Percentiles rank a stretch among this genome's conserved stretches.
Evolutionary conservation across 331 rosid species (phyloP).

Genomic region (Quercus phellos): DNA sequence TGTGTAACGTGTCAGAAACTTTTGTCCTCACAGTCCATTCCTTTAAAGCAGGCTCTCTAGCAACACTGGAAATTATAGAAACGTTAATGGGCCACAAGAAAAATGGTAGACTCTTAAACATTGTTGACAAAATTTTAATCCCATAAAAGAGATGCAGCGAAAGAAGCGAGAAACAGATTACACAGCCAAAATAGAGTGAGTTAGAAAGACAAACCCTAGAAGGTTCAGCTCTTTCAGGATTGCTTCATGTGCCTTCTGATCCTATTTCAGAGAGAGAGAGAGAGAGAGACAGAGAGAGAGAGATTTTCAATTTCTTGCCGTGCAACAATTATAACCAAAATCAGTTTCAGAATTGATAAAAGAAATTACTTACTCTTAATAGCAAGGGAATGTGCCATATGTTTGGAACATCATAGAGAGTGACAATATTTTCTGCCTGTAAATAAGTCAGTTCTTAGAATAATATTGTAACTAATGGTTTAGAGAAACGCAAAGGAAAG

Average conservation of each 20-base stretch:
- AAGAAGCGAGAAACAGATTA: background rate
- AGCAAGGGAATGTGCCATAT: constrained; percentile 85
- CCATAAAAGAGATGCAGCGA: background rate
- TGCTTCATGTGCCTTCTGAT: constrained; percentile 59
- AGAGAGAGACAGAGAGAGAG: background rate
- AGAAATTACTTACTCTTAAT: constrained; percentile 55
- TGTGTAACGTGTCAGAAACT: constrained; percentile 52
- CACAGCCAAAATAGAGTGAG: constrained; percentile 19
- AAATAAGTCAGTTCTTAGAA: constrained; percentile 5
- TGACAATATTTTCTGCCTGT: constrained; percentile 64
- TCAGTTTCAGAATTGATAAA: background rate
- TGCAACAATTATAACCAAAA: background rate
- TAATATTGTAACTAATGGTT: constrained; percentile 1
- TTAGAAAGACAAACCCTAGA: constrained; percentile 37
- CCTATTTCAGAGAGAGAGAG: constrained; percentile 27
- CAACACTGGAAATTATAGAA: constrained; percentile 46
- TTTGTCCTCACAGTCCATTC: constrained; percentile 79
- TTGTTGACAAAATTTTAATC: background rate
- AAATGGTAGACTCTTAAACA: background rate
- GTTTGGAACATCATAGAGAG: constrained; percentile 78
- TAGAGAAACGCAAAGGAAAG: constrained; percentile 10
- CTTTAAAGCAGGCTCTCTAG: constrained; percentile 58
- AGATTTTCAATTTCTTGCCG: constrained; percentile 15
- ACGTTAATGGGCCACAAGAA: constrained; percentile 8
- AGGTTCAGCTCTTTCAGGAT: constrained; percentile 50